phyloP scores from a whole-genome alignment of 345 rosid genomes.

The Eucalyptus sideroxylon region DNA sequence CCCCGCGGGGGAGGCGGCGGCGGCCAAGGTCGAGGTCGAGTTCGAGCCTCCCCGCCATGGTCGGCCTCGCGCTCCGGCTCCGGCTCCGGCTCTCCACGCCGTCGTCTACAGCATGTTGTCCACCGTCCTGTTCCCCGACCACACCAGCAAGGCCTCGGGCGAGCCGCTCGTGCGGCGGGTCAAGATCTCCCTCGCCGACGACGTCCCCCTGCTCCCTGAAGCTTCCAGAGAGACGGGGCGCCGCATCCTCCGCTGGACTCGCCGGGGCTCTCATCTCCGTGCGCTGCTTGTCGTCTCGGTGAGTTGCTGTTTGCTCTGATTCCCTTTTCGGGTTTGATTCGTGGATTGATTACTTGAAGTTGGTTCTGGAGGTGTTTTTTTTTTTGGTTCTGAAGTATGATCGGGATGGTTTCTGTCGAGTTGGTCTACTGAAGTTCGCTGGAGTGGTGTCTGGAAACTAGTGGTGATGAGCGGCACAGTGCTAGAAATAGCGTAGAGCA shows the following conservation, averaged over 20 bases:
- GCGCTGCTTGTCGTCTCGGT: conserved; percentile 74
- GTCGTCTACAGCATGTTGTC: conserved; percentile 32
- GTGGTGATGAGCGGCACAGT: not conserved
- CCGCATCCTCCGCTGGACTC: conserved; percentile 56
- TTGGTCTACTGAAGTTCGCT: not conserved
- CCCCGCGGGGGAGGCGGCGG: not conserved
- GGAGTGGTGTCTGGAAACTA: not conserved
- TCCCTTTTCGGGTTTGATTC: not conserved
- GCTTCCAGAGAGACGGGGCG: conserved; percentile 41
- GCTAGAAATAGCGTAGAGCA: not conserved
- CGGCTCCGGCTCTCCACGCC: conserved; percentile 7
- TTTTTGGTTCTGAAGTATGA: not conserved
- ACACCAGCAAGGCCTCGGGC: conserved; percentile 5
- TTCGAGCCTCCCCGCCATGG: not conserved
- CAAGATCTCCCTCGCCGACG: conserved; percentile 27
- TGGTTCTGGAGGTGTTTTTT: not conserved
- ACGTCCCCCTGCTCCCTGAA: conserved; percentile 35
- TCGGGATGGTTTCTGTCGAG: not conserved
- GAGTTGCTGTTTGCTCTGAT: conserved; percentile 1
- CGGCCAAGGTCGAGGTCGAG: not conserved
- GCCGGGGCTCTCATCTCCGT: conserved; percentile 70
- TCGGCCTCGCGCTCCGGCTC: not conserved
- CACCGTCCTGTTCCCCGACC: conserved; percentile 37
- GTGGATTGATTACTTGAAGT: not conserved
- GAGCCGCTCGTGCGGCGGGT: conserved; percentile 38